Percentiles rank a stretch among this genome's conserved stretches.
Evolutionary conservation across 75 land plant genomes (phyloP).

Genomic region (Selaginella tamariscina): DNA sequence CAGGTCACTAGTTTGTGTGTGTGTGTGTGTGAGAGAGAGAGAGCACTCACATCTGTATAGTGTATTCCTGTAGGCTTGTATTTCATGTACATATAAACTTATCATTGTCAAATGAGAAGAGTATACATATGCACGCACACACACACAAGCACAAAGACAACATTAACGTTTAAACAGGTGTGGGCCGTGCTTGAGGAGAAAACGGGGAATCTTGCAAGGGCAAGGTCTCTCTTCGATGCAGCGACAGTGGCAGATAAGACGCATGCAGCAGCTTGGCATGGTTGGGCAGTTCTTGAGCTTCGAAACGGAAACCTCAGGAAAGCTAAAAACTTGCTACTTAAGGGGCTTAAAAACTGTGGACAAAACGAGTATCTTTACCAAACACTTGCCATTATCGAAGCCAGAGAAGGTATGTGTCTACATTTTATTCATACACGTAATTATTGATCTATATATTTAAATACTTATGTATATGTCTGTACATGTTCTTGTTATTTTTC

Average conservation of each 20-base stretch:
- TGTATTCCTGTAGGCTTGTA: not conserved
- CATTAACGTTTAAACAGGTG: slow-evolving; percentile 32
- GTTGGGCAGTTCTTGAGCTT: slow-evolving; percentile 89
- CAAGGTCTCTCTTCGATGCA: slow-evolving; percentile 91
- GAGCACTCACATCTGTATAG: not conserved
- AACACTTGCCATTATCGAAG: slow-evolving; percentile 84
- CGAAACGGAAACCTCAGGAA: slow-evolving; percentile 65
- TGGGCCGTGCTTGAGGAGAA: slow-evolving; percentile 86
- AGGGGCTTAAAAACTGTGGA: slow-evolving; percentile 69
- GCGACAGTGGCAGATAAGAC: slow-evolving; percentile 85
- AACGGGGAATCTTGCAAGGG: slow-evolving; percentile 55
- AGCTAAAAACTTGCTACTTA: slow-evolving; percentile 64
- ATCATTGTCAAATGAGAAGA: not conserved
- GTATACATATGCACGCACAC: slow-evolving; percentile 1
- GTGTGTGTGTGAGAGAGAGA: not conserved
- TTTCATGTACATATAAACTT: not conserved
- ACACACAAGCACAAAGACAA: no score
- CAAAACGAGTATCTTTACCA: slow-evolving; percentile 88
- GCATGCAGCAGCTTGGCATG: slow-evolving; percentile 98
- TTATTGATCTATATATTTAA: no score
- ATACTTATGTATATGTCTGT: no score
- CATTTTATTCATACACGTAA: no score
- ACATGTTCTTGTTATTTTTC: no score
- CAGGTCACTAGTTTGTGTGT: slow-evolving; percentile 40
- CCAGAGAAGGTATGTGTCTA: no score